These are phyloP conservation scores for Penicillium crustosum DNA, from an alignment of 2,329 filamentous ascomycete species.

Conservation along the genomic window DNA sequence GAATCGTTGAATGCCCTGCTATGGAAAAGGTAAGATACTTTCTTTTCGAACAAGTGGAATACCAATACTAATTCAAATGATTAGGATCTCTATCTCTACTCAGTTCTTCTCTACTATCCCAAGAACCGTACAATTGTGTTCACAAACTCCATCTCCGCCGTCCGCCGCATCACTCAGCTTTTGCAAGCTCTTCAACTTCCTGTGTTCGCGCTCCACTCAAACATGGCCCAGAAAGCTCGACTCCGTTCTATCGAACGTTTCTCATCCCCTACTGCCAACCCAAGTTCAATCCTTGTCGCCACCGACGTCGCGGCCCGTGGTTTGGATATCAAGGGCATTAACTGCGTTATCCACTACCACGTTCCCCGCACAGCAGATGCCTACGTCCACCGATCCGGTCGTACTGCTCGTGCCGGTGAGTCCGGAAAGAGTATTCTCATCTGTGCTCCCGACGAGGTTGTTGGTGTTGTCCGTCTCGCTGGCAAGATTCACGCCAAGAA, in stretches of 20 bases:
- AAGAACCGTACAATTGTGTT: slow-evolving; percentile 83
- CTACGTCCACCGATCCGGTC: slow-evolving; percentile 93
- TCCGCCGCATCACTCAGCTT: slow-evolving; percentile 80
- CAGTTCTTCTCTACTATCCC: slow-evolving; percentile 78
- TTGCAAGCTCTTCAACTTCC: slow-evolving; percentile 78
- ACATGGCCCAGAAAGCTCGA: slow-evolving; percentile 94
- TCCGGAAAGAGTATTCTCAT: slow-evolving; percentile 81
- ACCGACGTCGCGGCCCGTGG: slow-evolving; percentile 95
- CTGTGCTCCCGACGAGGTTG: slow-evolving; percentile 87
- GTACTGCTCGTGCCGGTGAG: slow-evolving; percentile 80
- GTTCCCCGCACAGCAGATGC: slow-evolving; percentile 86
- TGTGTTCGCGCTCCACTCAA: slow-evolving; percentile 78
- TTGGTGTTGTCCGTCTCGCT: slow-evolving; percentile 77
- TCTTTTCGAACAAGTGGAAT: neutral
- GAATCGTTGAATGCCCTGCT: slow-evolving; percentile 84
- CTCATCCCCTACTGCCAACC: slow-evolving; percentile 57
- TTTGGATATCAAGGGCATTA: slow-evolving; percentile 86
- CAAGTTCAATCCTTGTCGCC: slow-evolving; percentile 73
- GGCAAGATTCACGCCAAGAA: slow-evolving; percentile 77
- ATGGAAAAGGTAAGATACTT: slow-evolving; percentile 73
- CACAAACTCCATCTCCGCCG: slow-evolving; percentile 91
- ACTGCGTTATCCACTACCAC: slow-evolving; percentile 93
- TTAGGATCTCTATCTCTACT: slow-evolving; percentile 88
- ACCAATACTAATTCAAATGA: neutral
- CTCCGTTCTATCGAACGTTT: slow-evolving; percentile 92